These are phyloP conservation scores for Solanum pinnatisectum DNA, from an alignment of 257 asterid genomes.

Conservation along the genomic window DNA sequence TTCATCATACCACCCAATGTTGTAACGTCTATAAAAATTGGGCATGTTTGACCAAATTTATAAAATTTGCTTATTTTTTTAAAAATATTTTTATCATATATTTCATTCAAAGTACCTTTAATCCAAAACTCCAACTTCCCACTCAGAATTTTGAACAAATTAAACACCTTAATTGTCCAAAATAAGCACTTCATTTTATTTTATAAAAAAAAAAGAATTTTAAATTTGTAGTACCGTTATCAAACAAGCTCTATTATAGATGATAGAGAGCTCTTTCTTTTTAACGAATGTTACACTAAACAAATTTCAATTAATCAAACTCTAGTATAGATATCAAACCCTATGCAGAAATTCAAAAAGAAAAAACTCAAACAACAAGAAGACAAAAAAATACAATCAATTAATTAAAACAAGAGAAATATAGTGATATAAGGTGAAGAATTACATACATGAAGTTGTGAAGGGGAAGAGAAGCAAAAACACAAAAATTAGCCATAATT, in stretches of 20 bases:
- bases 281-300: neutral
- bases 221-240: neutral
- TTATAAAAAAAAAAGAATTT: neutral
- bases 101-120: neutral
- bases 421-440: neutral
- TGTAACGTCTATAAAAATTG: neutral
- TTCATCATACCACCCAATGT: neutral
- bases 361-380: neutral
- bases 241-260: neutral
- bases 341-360: neutral
- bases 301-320: neutral
- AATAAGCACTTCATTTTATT: neutral
- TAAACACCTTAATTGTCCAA: neutral
- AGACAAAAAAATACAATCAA: neutral
- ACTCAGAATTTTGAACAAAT: neutral
- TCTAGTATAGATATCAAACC: fast-evolving
- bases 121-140: neutral
- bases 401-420: neutral
- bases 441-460: neutral
- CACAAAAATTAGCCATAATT: neutral
- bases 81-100: neutral
- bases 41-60: neutral
- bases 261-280: neutral
- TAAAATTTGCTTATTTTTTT: neutral
- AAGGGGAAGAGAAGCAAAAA: neutral